Evolutionary conservation across 1,139 yeast genomes (phyloP), one percentile per base, ranked within the genome.

Genomic region (Yamadazyma mexicana): DNA sequence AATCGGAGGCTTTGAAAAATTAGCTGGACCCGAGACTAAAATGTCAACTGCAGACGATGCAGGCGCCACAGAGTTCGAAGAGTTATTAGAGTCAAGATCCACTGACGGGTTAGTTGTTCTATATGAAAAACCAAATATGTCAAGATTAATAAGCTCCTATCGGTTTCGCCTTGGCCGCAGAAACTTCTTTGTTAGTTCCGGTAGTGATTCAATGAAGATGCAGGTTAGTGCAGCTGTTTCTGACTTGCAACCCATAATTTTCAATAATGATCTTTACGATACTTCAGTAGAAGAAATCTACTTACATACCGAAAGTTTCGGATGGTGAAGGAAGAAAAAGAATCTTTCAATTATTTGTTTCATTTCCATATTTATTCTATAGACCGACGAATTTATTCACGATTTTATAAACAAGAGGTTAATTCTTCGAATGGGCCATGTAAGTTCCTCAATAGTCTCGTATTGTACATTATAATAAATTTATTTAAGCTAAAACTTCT

Each of bases 231-330:
- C 59, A 31, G 63, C 66, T 0, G 75, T 69, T 4, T 73, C 85
- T 1, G 44, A 50, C 5, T 50, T 66, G 29, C 75, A 70, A 45
- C 43, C 59, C 1, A 42, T 56, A 35, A 51, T 70, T 2, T 60
- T 69, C 45, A 66, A 64, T 44, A 55, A 54, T 34, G 69, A 62
- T 40, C 31, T 51, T n/a, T 40, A 49, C 33, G 47, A 40, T 8
- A 45, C 52, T 3, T 54, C 64, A 10, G 63, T 69, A 3, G 72
- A 70, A 33, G 86, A 81, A 52, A 64, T 81, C 9, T 78, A 65
- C 47, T 57, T 81, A 34, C 85, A 81, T 47, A 75, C 82, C 0
- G 86, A 81, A 49, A 58, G 73, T 23, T 81, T 77, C 55, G 81
- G 81, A 0, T 80, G 83, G 83, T 79, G 49, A 49, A n/a, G n/a